Evolutionary conservation across 345 rosid species (phyloP).

Genomic region (Melastoma malabathricum): DNA sequence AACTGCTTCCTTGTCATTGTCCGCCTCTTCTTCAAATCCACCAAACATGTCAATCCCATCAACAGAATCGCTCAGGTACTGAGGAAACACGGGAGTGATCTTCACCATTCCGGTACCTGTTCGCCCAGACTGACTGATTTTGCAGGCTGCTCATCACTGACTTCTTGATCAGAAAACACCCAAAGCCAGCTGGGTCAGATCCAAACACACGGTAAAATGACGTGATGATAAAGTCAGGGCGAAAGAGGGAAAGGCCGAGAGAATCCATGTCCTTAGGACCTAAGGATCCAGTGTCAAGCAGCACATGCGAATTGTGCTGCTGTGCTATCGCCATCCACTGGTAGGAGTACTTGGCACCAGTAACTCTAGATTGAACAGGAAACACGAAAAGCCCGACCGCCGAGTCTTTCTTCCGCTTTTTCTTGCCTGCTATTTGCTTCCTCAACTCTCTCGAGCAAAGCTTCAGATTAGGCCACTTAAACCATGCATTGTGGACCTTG

Average conservation of each 20-base stretch:
- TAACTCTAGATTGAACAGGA: slow-evolving; percentile 78
- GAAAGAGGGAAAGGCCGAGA: slow-evolving; percentile 64
- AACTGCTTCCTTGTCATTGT: slow-evolving; percentile 25
- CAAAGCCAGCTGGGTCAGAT: slow-evolving; percentile 70
- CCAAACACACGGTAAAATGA: slow-evolving; percentile 74
- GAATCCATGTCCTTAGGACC: slow-evolving; percentile 94
- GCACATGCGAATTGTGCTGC: slow-evolving; percentile 72
- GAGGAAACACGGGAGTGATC: slow-evolving; percentile 56
- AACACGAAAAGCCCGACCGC: slow-evolving; percentile 74
- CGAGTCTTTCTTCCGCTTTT: slow-evolving; percentile 62
- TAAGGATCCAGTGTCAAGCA: slow-evolving; percentile 71
- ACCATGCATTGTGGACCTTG: slow-evolving; percentile 72
- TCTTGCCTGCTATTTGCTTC: slow-evolving; percentile 59
- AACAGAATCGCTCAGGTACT: slow-evolving; percentile 59
- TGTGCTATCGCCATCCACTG: slow-evolving; percentile 90
- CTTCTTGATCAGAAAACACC: slow-evolving; percentile 77
- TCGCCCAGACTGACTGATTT: slow-evolving; percentile 38
- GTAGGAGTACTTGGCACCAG: slow-evolving; percentile 76
- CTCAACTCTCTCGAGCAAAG: slow-evolving; percentile 75
- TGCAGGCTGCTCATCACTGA: slow-evolving; percentile 69
- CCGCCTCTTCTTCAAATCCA: slow-evolving; percentile 30
- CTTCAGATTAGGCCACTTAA: slow-evolving; percentile 77
- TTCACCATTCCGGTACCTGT: slow-evolving; percentile 71
- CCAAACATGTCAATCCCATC: slow-evolving; percentile 50
- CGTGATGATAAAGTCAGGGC: slow-evolving; percentile 78